Base-by-base conservation (phyloP, 1,284 basidiomycete genomes). In the Ganoderma multipileum region DNA sequence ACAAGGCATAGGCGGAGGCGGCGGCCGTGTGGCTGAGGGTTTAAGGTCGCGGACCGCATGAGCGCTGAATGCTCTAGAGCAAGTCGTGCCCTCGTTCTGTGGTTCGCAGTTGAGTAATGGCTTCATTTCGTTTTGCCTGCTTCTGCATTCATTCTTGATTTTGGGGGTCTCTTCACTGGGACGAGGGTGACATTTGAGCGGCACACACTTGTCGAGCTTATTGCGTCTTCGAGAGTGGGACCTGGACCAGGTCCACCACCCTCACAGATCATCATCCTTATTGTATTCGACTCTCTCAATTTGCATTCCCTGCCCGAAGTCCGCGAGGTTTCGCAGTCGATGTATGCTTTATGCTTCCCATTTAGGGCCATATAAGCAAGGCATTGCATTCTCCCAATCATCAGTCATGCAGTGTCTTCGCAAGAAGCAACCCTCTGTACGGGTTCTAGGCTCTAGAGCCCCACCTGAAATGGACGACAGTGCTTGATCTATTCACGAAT, bases 1-100 rank as follows among this genome's bases (percentile, higher is more conserved):
- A 95, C 83, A 91, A 94, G 81, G 92, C 92, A 23, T 94, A 78
- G 36, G 16, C 36, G 39, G 23, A 23, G 16, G 47, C 47, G 5
- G 47, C 12, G 23, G 44, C 44, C 20, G 47, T 50, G 23, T 26
- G 47, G 47, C 12, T 4, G 23, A 26, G 47, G 23, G 23, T 50
- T 42, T 11, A 14, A 39, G 18, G 42, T 44, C 7, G 47, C 26
- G 47, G 47, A 26, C 41, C 41, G 41, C 41, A 42, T 20, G 38
- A 36, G 14, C 36, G 33, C 26, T 38, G n/a, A 42, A 12, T 26
- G 38, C 59, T n/a, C 26, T 36, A 38, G 38, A 39, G 8, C 59
- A n/a, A n/a, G 26, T 18, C 26, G 26, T 16, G 52, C 52, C 52
- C 30, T 30, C 52, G 52, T 55, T 30, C 5, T 55, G 28, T 55